phyloP scores from a whole-genome alignment of 345 rosid genomes.

The rapeseed (Brassica napus) region Da-Ae NC_063448.1:3916001-3916500 shows the following conservation, averaged over 20 bases:
- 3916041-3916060: slow-evolving; percentile 80
- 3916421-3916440: slow-evolving; percentile 28
- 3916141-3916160: slow-evolving; percentile 97
- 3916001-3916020: slow-evolving; percentile 93
- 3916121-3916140: slow-evolving; percentile 84
- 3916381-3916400: slow-evolving; percentile 28
- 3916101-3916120: slow-evolving; percentile 72
- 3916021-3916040: slow-evolving; percentile 88
- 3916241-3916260: slow-evolving; percentile 74
- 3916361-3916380: slow-evolving; percentile 42
- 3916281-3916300: slow-evolving; percentile 81
- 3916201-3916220: slow-evolving; percentile 77
- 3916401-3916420: slow-evolving; percentile 61
- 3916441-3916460: slow-evolving; percentile 33
- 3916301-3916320: slow-evolving; percentile 81
- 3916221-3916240: slow-evolving; percentile 67
- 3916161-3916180: slow-evolving; percentile 73
- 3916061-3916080: slow-evolving; percentile 83
- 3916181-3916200: slow-evolving; percentile 81
- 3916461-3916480: background rate
- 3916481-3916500: background rate
- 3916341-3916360: slow-evolving; percentile 36
- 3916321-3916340: slow-evolving; percentile 68
- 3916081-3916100: slow-evolving; percentile 91
- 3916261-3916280: slow-evolving; percentile 97